Base-by-base conservation (phyloP, 2,329 filamentous ascomycete species). In the Ophiostoma sp. region DNA sequence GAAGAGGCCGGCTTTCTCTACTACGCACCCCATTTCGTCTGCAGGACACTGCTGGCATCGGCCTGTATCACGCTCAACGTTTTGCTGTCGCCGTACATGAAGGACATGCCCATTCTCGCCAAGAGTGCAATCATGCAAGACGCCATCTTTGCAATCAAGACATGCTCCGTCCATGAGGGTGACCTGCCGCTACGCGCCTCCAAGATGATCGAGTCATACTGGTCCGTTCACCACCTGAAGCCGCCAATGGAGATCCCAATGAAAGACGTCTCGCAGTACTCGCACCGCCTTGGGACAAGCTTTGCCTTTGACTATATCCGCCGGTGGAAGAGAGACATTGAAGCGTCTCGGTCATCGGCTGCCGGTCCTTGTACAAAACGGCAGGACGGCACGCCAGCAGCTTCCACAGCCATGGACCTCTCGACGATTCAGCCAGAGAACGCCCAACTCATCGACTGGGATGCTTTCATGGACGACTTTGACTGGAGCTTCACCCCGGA, bases 21-120 rank as follows among this genome's bases (percentile, higher is more conserved):
- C 1, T 82, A 85, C 73, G 77, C 81, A 5, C 81, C 83, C 2
- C 80, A 84, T 72, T 83, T 81, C 74, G 78, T 83, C 68, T 81
- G 81, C 72, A 80, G 83, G 55, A 78, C 78, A 58, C 71, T 84
- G 47, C 71, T 84, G 66, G 78, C 80, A 52, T 81, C 83, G 47
- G 74, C 76, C 64, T 81, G 80, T 72, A 77, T 84, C 70, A 75
- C 82, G 66, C 76, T 82, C 72, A 80, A 79, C 45, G 75, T 82
- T 11, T 75, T 84, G 3, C 77, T 82, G 68, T 82, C 81, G 3
- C 77, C 79, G n/a, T 79, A 78, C 69, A 76, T 76, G 68, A 74
- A 74, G 16, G 78, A 80, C 68, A 69, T 72, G 73, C 68, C 72
- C 72, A 64, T 72, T 69, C 52, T 70, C 8, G 65, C 68, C 44